These are phyloP conservation scores for Tetrapisispora phaffii DNA, from an alignment of 805 yeast genomes.

Conservation along the genomic window DNA sequence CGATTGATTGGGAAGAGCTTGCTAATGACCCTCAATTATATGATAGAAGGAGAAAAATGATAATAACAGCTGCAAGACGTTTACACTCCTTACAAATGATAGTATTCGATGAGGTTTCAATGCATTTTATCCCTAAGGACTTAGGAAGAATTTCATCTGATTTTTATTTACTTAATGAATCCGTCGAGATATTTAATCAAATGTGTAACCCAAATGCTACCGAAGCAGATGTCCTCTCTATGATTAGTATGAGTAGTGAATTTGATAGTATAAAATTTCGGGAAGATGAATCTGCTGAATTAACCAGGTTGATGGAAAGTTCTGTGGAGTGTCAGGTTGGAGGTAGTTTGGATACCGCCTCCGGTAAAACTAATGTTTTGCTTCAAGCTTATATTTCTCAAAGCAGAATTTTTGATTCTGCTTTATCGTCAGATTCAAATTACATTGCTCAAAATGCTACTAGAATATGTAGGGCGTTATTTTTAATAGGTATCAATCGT, in stretches of 20 bases:
- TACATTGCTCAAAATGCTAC: conserved; percentile 95
- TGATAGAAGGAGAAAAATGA: conserved; percentile 64
- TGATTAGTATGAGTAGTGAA: conserved; percentile 87
- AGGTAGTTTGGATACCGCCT: conserved; percentile 62
- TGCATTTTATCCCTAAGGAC: conserved; percentile 74
- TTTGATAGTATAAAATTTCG: conserved; percentile 84
- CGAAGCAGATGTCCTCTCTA: conserved; percentile 82
- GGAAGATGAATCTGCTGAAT: conserved; percentile 75
- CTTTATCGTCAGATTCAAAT: conserved; percentile 75
- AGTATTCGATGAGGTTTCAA: conserved; percentile 76
- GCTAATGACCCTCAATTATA: conserved; percentile 73
- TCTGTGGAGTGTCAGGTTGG: conserved; percentile 75
- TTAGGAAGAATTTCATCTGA: conserved; percentile 92
- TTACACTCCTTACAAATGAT: conserved; percentile 89
- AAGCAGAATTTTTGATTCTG: conserved; percentile 61
- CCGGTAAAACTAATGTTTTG: conserved; percentile 78
- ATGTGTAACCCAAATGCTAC: conserved; percentile 76
- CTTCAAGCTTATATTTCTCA: conserved; percentile 83
- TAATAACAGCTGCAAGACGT: conserved; percentile 68
- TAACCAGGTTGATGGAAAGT: conserved; percentile 48
- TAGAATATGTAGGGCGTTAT: conserved; percentile 85
- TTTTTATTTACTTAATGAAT: conserved; percentile 73
- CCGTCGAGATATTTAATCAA: conserved; percentile 82
- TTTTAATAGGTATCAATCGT: conserved; percentile 75
- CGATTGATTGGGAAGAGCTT: conserved; percentile 78